phyloP scores from a whole-genome alignment of 345 rosid genomes.

The Gossypium ekmanianum region DNA sequence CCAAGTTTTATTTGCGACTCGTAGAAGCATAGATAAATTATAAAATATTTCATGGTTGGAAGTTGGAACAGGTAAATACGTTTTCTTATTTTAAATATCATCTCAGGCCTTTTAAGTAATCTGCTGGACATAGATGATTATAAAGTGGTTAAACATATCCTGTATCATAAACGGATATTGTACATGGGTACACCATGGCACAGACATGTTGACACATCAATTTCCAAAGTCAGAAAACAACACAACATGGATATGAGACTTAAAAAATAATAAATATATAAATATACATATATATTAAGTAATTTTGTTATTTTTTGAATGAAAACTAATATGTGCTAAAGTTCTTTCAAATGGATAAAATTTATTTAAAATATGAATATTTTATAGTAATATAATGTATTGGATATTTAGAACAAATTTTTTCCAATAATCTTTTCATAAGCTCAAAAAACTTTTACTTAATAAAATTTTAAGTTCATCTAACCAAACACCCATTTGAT shows the following conservation, averaged over 20 bases:
- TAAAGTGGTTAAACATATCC: not conserved
- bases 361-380: not conserved
- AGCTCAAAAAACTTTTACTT: not conserved
- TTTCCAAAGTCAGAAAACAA: not conserved
- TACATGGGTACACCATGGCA: not conserved
- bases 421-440: not conserved
- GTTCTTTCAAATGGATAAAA: not conserved
- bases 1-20: not conserved
- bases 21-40: not conserved
- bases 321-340: not conserved
- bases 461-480: not conserved
- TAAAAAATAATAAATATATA: not conserved
- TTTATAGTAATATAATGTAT: not conserved
- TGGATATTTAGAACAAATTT: not conserved
- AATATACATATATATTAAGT: not conserved
- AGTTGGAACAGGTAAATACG: not conserved
- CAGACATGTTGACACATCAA: not conserved
- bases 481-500: not conserved
- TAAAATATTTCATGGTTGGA: constrained; percentile 6
- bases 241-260: not conserved
- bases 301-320: not conserved
- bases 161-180: not conserved
- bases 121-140: not conserved
- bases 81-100: not conserved
- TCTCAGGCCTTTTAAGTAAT: not conserved